Percentiles rank a stretch among this genome's conserved stretches.
Evolutionary conservation across 176 grass and related monocot species (phyloP).

Genomic region (Aegilops sharonensis): DNA sequence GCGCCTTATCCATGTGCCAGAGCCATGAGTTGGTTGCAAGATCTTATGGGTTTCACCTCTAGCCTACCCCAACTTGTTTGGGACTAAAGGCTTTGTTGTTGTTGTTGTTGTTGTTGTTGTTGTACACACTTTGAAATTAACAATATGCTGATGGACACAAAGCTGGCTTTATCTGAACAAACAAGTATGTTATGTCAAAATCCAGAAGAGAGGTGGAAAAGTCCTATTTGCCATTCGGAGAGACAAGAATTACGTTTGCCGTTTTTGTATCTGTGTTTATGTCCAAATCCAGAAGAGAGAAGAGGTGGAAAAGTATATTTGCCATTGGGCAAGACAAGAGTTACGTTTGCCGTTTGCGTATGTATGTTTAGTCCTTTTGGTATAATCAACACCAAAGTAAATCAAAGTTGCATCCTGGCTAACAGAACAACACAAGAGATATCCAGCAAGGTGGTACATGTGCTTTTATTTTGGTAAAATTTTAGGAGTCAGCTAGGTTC

Average conservation of each 20-base stretch:
- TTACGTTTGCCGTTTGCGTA: not conserved
- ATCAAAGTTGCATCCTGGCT: not conserved
- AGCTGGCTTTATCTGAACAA: not conserved
- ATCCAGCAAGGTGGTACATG: slow-evolving; percentile 5
- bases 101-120: too few relatives aligned
- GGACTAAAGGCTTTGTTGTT: too few relatives aligned
- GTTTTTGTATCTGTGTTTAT: not conserved
- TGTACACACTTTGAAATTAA: not conserved
- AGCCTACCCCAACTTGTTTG: too few relatives aligned
- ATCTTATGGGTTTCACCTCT: too few relatives aligned
- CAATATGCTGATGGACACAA: not conserved
- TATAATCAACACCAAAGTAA: not conserved
- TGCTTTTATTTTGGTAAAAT: not conserved
- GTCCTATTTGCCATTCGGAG: not conserved
- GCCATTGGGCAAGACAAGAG: not conserved
- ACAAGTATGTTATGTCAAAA: not conserved
- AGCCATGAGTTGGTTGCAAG: too few relatives aligned
- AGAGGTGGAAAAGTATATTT: not conserved
- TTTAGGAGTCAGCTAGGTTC: not conserved
- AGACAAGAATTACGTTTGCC: not conserved
- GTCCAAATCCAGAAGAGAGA: not conserved
- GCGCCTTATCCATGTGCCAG: too few relatives aligned
- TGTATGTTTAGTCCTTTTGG: not conserved
- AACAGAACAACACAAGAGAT: not conserved
- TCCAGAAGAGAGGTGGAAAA: not conserved